Base-by-base conservation (phyloP, 768 basidiomycete genomes). In the Hemileccinum rubropunctum region DNA sequence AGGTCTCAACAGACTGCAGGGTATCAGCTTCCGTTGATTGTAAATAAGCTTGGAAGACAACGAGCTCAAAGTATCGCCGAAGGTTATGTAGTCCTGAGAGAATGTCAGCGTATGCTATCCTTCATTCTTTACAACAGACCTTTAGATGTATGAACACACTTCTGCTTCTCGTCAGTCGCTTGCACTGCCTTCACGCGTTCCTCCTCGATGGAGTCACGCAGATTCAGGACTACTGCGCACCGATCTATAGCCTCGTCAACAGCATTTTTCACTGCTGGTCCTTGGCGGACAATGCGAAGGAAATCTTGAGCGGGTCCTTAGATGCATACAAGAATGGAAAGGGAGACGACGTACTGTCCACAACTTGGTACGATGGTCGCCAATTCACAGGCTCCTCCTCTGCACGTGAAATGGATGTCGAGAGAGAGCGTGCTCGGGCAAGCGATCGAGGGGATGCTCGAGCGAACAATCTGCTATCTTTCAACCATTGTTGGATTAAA, bases 231-330 rank as follows among this genome's bases (percentile, higher is more conserved):
- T 14, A 84, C 76, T 14, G 84, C 81, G 61, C 92, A 95, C 50
- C 82, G 85, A 59, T 95, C 93, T 56, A 98, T 86, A 12, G 88
- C 88, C 51, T 86, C 84, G 60, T 97, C 93, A 7, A 97, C 93
- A 3, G 77, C 78, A 52, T 76, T 78, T 70, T 98, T 99, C 27
- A 98, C 90, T 13, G 81, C 78, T 18, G 87, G 80, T 0, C 97
- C 95, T 63, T 86, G 87, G 40, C 93, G 81, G 43, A 95, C 80
- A 14, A 98, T 91, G 33, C 93, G 82, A 26, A 95, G 75, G 8
- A 92, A 74, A 70, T 88, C 91, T 91, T 50, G 5, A 53, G 45
- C 48, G 15, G 37, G 36, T 45, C 11, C 26, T 54, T 44, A 60
- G 47, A 40, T 48, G n/a, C 23, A 12, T 12, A 27, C 11, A 13